A percentile compares a stretch with the other conserved stretches of the same genome.
These are phyloP conservation scores for Sherardia arvensis DNA, from an alignment of 257 asterid species.

Conservation along the genomic window DNA sequence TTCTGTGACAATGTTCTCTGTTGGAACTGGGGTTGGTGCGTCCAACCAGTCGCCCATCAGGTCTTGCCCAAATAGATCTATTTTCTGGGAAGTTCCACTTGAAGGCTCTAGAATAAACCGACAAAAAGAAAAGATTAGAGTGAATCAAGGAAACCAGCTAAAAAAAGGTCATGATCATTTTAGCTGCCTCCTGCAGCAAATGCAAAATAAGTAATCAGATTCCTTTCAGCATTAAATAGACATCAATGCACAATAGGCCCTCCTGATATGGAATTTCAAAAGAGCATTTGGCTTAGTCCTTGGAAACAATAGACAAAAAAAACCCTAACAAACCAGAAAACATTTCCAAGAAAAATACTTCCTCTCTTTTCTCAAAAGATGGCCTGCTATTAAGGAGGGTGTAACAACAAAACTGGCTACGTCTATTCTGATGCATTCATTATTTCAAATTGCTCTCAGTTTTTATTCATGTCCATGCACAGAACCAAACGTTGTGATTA, in stretches of 20 bases:
- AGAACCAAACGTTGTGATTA: too few relatives aligned
- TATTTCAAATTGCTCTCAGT: not conserved
- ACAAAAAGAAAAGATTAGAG: not conserved
- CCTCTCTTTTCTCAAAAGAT: too few relatives aligned
- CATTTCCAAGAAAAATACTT: too few relatives aligned
- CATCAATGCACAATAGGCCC: not conserved
- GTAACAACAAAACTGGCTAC: too few relatives aligned
- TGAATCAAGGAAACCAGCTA: conserved; percentile 4
- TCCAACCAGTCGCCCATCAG: conserved; percentile 66
- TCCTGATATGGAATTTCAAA: not conserved
- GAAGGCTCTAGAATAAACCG: conserved; percentile 45
- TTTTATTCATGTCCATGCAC: too few relatives aligned
- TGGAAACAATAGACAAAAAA: not conserved
- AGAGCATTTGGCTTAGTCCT: not conserved
- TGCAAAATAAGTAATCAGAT: not conserved
- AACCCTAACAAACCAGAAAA: not conserved
- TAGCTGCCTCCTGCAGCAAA: not conserved
- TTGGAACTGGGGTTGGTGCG: conserved; percentile 40
- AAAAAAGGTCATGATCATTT: not conserved
- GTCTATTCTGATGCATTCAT: not conserved
- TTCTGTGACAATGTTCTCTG: conserved; percentile 30
- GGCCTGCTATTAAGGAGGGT: too few relatives aligned
- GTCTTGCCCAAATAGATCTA: conserved; percentile 70
- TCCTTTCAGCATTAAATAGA: not conserved
- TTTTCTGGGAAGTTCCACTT: conserved; percentile 51